A percentile compares a stretch with the other conserved stretches of the same genome.
phyloP scores from a whole-genome alignment of 192 early-diverging fungal genomes.

The Piromyces finnis region DNA sequence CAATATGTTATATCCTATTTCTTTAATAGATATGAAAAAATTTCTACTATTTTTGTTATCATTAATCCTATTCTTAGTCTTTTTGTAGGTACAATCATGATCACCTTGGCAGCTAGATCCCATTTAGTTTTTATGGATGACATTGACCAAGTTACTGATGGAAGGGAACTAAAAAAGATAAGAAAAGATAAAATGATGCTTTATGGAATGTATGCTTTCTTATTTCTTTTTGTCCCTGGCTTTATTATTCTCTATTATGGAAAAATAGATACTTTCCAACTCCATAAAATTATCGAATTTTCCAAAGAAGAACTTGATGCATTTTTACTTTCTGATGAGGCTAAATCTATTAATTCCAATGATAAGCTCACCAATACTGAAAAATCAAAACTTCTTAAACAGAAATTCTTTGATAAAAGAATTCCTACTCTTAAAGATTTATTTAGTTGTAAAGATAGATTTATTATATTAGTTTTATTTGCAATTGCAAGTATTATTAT shows the following conservation, averaged over 20 bases:
- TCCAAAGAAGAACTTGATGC: background rate
- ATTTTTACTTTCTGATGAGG: background rate
- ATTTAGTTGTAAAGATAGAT: background rate
- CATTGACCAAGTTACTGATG: background rate
- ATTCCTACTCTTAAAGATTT: background rate
- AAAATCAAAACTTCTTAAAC: background rate
- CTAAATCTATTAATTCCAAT: background rate
- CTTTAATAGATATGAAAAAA: background rate
- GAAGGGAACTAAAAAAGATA: too few species aligned
- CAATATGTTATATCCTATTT: background rate
- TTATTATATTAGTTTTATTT: background rate
- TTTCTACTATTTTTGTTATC: background rate
- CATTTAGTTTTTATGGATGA: background rate
- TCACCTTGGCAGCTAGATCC: background rate
- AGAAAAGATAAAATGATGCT: too few species aligned
- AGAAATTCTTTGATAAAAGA: background rate
- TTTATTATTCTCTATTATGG: background rate
- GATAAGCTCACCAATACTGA: background rate
- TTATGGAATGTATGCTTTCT: background rate
- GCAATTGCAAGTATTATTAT: background rate
- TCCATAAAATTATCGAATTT: background rate
- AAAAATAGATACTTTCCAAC: background rate
- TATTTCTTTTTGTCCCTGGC: background rate
- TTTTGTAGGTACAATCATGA: background rate
- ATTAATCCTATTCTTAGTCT: background rate